phyloP scores from a whole-genome alignment of 345 rosid genomes.

The Crucihimalaya himalaica region DNA sequence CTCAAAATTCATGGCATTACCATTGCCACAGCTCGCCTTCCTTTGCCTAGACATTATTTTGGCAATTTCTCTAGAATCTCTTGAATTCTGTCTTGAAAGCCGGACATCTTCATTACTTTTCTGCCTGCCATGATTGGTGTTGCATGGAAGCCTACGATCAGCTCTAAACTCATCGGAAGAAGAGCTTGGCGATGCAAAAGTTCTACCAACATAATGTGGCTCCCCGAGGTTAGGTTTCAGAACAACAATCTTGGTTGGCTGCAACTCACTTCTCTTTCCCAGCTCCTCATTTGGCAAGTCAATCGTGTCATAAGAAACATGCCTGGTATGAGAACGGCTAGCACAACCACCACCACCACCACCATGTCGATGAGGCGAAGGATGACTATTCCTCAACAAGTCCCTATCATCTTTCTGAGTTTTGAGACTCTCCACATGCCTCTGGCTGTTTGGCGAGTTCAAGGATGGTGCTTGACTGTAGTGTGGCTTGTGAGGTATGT shows the following conservation, averaged over 20 bases:
- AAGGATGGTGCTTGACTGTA: constrained; percentile 46
- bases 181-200: constrained; percentile 52
- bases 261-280: constrained; percentile 46
- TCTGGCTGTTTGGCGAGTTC: constrained; percentile 46
- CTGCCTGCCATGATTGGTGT: constrained; percentile 47
- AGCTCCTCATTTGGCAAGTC: constrained; percentile 46
- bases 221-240: constrained; percentile 82
- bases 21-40: constrained; percentile 45
- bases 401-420: constrained; percentile 48
- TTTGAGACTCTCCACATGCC: constrained; percentile 36
- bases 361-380: constrained; percentile 41
- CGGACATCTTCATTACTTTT: constrained; percentile 48
- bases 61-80: constrained; percentile 71
- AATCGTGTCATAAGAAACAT: constrained; percentile 35
- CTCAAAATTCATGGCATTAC: constrained; percentile 50
- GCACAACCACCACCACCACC: constrained; percentile 39
- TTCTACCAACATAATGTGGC: constrained; percentile 48
- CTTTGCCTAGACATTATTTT: constrained; percentile 66
- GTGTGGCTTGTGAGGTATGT: constrained; percentile 45
- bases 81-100: constrained; percentile 55
- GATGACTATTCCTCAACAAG: constrained; percentile 39
- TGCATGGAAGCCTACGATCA: constrained; percentile 49
- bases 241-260: constrained; percentile 85
- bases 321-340: constrained; percentile 42
- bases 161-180: constrained; percentile 54